These are phyloP conservation scores for Agastache rugosa DNA, from an alignment of 257 asterid species.

Conservation along the genomic window DNA sequence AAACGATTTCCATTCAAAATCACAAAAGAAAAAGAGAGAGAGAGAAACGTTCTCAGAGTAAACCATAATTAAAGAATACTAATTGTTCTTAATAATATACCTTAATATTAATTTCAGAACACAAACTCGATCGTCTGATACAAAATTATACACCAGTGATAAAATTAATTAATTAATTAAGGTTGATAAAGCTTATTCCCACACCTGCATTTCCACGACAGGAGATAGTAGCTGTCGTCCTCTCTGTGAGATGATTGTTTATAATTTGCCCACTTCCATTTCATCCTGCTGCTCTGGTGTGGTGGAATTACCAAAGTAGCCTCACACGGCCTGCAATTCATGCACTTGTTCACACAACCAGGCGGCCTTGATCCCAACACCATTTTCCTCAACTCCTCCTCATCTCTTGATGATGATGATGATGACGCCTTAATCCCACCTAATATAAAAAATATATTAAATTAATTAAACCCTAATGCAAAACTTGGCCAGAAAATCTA, in stretches of 20 bases:
- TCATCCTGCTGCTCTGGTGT: constrained; percentile 29
- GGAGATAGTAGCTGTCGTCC: constrained; percentile 72
- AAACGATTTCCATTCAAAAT: not conserved
- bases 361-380: constrained; percentile 79
- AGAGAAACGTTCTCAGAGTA: not conserved
- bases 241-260: constrained; percentile 44
- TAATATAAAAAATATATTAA: not conserved
- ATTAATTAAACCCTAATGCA: not conserved
- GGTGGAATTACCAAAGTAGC: constrained; percentile 71
- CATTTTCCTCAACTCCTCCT: constrained; percentile 53
- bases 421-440: constrained; percentile 39
- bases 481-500: not conserved
- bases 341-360: constrained; percentile 66
- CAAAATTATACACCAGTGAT: not conserved
- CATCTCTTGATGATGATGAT: constrained; percentile 22
- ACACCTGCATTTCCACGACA: constrained; percentile 79
- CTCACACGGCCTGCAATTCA: constrained; percentile 72
- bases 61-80: not conserved
- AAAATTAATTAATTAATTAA: constrained; percentile 18
- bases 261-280: not conserved
- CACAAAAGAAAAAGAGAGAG: too few relatives aligned
- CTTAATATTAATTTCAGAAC: not conserved
- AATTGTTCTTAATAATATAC: not conserved
- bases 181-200: constrained; percentile 67
- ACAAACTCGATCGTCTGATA: not conserved